Evolutionary conservation across 208 protist genomes (phyloP).

Genomic region (Acanthamoeba lugdunensis): DNA sequence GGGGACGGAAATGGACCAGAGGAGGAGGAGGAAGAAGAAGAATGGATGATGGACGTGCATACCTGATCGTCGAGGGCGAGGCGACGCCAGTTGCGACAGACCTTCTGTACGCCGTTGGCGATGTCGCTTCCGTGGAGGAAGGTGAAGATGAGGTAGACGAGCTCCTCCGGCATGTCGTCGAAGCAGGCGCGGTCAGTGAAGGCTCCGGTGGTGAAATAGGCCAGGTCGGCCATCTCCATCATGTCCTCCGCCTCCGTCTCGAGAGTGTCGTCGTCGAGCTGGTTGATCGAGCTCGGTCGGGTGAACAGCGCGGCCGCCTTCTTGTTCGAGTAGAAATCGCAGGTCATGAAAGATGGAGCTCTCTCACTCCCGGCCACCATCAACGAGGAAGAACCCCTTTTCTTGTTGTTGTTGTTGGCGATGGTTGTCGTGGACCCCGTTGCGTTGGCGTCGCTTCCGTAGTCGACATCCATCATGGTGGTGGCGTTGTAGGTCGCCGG

Average conservation of each 20-base stretch:
- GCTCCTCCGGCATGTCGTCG: conserved; percentile 67
- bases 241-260: neutral
- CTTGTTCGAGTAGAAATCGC: conserved; percentile 3
- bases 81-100: conserved; percentile 36
- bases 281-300: neutral
- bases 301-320: neutral
- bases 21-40: neutral
- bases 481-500: neutral
- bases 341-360: neutral
- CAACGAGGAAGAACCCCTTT: neutral
- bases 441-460: neutral
- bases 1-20: neutral
- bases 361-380: neutral
- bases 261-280: neutral
- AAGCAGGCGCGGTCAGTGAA: neutral
- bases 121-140: conserved; percentile 69
- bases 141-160: conserved; percentile 64
- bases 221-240: conserved; percentile 48
- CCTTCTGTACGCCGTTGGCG: conserved; percentile 54
- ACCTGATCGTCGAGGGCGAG: conserved; percentile 66
- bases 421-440: neutral
- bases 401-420: neutral
- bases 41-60: neutral
- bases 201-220: neutral
- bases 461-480: conserved; percentile 45